A percentile compares a stretch with the other conserved stretches of the same genome.
Evolutionary conservation across 768 basidiomycete genomes (phyloP).

Genomic region (Boletus fagicola): DNA sequence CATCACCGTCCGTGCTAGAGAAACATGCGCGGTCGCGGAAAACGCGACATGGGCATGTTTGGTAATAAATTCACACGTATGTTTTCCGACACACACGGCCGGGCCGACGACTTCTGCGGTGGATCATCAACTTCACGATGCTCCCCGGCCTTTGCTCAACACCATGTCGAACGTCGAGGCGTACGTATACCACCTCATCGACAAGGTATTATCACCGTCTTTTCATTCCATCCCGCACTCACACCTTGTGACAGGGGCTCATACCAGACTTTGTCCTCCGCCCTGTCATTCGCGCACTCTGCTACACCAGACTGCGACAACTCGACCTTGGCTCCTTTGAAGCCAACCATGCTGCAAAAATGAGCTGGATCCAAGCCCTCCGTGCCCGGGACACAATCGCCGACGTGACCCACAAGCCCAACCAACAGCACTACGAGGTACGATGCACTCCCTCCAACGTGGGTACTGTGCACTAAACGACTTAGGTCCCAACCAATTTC

Average conservation of each 20-base stretch:
- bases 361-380: background rate
- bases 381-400: background rate
- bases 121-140: too few species aligned
- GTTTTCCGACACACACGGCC: background rate
- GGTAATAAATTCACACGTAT: background rate
- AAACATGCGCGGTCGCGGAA: background rate
- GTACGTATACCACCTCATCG: too few species aligned
- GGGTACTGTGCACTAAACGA: background rate
- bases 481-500: background rate
- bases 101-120: background rate
- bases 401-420: background rate
- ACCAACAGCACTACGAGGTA: background rate
- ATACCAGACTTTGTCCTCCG: too few species aligned
- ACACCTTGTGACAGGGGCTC: too few species aligned
- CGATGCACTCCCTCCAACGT: too few species aligned
- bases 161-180: too few species aligned
- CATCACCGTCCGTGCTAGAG: conserved; percentile 11
- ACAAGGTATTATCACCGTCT: too few species aligned
- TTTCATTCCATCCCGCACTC: too few species aligned
- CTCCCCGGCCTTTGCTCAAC: too few species aligned
- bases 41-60: background rate
- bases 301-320: too few species aligned
- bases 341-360: background rate
- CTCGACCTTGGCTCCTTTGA: too few species aligned
- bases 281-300: too few species aligned